A percentile compares a stretch with the other conserved stretches of the same genome.
Conservation (phyloP, 1,284 basidiomycete species). For the Moesziomyces antarcticus region DNA sequence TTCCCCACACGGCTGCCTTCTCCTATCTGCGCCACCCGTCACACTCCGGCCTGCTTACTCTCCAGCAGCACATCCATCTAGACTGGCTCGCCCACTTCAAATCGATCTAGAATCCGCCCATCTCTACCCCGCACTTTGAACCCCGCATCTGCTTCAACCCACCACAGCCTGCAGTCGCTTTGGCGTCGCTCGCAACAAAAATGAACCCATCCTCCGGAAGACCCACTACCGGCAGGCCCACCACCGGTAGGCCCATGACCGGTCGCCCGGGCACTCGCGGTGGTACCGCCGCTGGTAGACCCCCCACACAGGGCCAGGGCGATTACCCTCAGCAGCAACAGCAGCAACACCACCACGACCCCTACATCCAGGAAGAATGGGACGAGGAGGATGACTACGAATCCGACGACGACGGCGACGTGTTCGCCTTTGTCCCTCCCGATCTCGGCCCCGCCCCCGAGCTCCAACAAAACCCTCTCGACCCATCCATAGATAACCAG, state of each 20-base stretch:
- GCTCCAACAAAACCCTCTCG: constrained; percentile 43
- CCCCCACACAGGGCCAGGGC: constrained; percentile 33
- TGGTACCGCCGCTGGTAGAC: constrained; percentile 27
- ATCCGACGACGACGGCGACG: constrained; percentile 61
- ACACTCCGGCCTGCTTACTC: too few species aligned
- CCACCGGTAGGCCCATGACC: constrained; percentile 36
- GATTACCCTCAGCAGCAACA: constrained; percentile 9
- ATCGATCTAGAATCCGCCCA: too few species aligned
- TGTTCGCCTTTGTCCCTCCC: constrained; percentile 65
- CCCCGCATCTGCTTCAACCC: too few species aligned
- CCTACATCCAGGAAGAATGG: constrained; percentile 45
- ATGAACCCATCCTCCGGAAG: constrained; percentile 33
- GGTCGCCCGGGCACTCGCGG: constrained; percentile 41
- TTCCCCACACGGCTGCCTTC: too few species aligned
- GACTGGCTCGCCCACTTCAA: too few species aligned
- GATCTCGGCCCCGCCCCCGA: constrained; percentile 49
- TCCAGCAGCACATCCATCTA: too few species aligned
- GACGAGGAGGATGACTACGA: constrained; percentile 60
- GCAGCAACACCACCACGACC: constrained; percentile 7
- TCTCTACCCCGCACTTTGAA: too few species aligned
- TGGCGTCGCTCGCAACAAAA: neutral
- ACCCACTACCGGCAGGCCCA: constrained; percentile 37
- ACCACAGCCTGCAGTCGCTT: too few species aligned
- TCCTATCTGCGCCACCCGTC: too few species aligned
- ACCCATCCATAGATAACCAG: constrained; percentile 48